These are phyloP conservation scores for Dictyostelium intermedium DNA, from an alignment of 78 protist species.

Conservation along the genomic window DNA sequence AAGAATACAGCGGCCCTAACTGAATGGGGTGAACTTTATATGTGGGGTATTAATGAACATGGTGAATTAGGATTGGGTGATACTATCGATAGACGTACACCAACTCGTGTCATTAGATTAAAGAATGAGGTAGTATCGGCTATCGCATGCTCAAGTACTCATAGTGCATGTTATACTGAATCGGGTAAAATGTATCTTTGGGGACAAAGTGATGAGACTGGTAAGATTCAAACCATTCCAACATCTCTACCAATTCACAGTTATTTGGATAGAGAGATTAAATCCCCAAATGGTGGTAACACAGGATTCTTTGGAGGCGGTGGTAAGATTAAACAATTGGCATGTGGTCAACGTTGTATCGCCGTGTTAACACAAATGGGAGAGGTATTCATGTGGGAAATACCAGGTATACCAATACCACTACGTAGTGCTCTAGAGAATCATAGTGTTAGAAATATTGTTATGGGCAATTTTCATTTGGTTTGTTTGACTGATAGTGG, in stretches of 20 bases:
- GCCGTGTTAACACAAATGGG: constrained; percentile 53
- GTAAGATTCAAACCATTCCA: constrained; percentile 54
- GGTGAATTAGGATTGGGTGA: constrained; percentile 78
- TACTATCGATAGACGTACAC: constrained; percentile 26
- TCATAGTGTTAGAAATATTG: constrained; percentile 42
- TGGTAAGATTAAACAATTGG: constrained; percentile 42
- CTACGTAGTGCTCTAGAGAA: constrained; percentile 14
- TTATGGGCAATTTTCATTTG: constrained; percentile 79
- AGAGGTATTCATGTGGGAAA: constrained; percentile 51
- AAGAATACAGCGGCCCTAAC: constrained; percentile 52
- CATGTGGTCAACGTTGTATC: constrained; percentile 51
- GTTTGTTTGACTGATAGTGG: constrained; percentile 73
- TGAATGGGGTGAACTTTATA: constrained; percentile 76
- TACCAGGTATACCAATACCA: constrained; percentile 38
- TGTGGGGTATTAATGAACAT: constrained; percentile 75
- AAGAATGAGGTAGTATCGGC: constrained; percentile 29
- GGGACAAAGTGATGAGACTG: constrained; percentile 63
- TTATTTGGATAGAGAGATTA: neutral
- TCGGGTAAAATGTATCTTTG: constrained; percentile 52
- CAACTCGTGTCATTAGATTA: constrained; percentile 52
- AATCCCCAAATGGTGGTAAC: neutral
- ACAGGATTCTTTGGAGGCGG: constrained; percentile 48
- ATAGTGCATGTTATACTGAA: constrained; percentile 39
- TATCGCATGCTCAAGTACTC: constrained; percentile 45
- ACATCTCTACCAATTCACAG: constrained; percentile 14